Evolutionary conservation across 306 rosid genomes (phyloP), one percentile per base, ranked within the genome.

Genomic region (Pachyrhizus erosus): DNA sequence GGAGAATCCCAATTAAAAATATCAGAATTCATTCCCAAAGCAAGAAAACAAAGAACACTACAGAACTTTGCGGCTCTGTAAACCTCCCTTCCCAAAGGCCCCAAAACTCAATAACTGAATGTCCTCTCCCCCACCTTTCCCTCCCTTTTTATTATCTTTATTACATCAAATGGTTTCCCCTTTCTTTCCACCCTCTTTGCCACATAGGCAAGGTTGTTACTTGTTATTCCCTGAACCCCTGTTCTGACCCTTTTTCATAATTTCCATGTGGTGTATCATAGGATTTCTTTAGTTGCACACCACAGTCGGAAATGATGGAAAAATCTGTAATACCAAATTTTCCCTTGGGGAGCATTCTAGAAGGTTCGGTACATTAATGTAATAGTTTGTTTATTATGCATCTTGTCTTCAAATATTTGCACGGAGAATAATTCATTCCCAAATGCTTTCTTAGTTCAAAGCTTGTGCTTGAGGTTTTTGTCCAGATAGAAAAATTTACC

Each of bases 391-490:
- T 42, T 37, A 34, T 66, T 5, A 60, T 65, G 24, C 42, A 37
- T 37, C 34, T 61, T 37, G 9, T 23, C 37, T 77, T 76, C 60
- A 17, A 57, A 66, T 49, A 79, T 69, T 76, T 76, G 7, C 18
- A 40, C 45, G 4, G 78, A 20, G 40, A 68, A 48, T 69, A 29
- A 0, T 42, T 51, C 58, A 17, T 33, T 20, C 17, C 60, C 55
- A 48, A 27, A 68, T 39, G 43, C 71, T 52, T 66, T 61, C 13
- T 34, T 12, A 48, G 69, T 45, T 49, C 31, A 43, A 69, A 48
- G 39, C 51, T 64, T 73, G 34, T 73, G 74, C 78, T 52, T 76
- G 77, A 77, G 51, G 57, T 52, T 51, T 80, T 13, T 43, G 76
- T 58, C 42, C 71, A 6, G 80, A 27, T 54, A 52, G 62, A 64